Evolutionary conservation across 2,329 filamentous ascomycete species (phyloP).

Genomic region (Aspergillus fumigatiaffinis): DNA sequence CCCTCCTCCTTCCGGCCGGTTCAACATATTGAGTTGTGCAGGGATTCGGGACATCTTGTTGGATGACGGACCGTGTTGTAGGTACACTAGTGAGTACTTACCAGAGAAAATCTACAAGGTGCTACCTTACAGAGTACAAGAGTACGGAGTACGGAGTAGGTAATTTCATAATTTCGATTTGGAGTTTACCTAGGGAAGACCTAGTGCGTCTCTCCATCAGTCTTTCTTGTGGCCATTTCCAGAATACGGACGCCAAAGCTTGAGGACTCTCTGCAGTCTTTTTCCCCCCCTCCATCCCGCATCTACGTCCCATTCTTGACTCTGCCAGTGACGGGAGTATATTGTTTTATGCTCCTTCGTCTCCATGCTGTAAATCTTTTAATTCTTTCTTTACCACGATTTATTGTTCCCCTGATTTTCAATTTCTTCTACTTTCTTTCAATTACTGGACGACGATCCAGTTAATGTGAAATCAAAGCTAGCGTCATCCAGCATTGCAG

Average conservation of each 20-base stretch:
- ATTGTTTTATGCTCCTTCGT: conserved; percentile 1
- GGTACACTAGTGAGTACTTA: not conserved
- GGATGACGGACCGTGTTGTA: not conserved
- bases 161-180: not conserved
- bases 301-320: conserved; percentile 7
- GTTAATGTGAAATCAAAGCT: not conserved
- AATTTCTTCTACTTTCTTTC: not conserved
- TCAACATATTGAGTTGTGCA: conserved; percentile 21
- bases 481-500: not conserved
- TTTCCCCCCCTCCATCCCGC: conserved; percentile 6
- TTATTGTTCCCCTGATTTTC: not conserved
- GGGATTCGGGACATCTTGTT: not conserved
- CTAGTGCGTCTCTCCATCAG: not conserved
- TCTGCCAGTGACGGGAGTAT: not conserved
- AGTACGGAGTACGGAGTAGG: not conserved
- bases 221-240: not conserved
- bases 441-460: conserved; percentile 5
- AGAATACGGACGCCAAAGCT: not conserved
- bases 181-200: not conserved
- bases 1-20: conserved; percentile 17
- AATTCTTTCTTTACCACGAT: conserved; percentile 6
- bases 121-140: too few species aligned
- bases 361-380: conserved; percentile 25
- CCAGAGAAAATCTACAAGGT: not conserved
- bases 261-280: conserved; percentile 23